phyloP scores from a whole-genome alignment of 2,329 filamentous ascomycete species.

The Phaeophleospora eucalypticola region DNA sequence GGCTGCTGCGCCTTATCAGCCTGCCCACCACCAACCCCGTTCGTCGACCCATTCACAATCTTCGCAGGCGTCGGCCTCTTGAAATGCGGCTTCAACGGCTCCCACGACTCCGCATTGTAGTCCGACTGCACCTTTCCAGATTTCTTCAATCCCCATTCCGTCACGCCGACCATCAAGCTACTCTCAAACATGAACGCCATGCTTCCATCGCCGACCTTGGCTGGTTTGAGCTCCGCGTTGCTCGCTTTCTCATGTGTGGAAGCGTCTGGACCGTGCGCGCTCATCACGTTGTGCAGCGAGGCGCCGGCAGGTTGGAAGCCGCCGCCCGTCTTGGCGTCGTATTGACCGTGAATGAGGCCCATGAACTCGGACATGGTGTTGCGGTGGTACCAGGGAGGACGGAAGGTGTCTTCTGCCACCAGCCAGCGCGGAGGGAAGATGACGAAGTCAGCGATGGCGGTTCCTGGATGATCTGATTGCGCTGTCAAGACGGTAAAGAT shows the following conservation, averaged over 20 bases:
- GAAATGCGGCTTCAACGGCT: constrained; percentile 46
- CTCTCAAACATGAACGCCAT: constrained; percentile 69
- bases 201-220: constrained; percentile 57
- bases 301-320: constrained; percentile 59
- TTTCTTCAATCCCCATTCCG: constrained; percentile 66
- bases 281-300: constrained; percentile 47
- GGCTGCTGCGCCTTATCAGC: constrained; percentile 15
- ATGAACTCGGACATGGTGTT: constrained; percentile 66
- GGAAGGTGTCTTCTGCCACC: constrained; percentile 65
- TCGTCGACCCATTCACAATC: constrained; percentile 6
- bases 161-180: constrained; percentile 66
- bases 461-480: constrained; percentile 52
- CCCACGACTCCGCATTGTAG: constrained; percentile 82
- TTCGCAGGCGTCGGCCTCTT: constrained; percentile 22
- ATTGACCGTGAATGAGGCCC: constrained; percentile 56
- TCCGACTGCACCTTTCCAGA: constrained; percentile 67
- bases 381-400: constrained; percentile 68
- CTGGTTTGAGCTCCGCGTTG: constrained; percentile 52
- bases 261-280: constrained; percentile 53
- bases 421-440: constrained; percentile 71
- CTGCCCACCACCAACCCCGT: constrained; percentile 4
- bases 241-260: constrained; percentile 55
- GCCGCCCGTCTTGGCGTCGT: constrained; percentile 55
- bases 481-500: constrained; percentile 66
- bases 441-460: constrained; percentile 64